Evolutionary conservation across 2,329 filamentous ascomycete genomes (phyloP).

Genomic region (Nannizziopsis barbatae): DNA sequence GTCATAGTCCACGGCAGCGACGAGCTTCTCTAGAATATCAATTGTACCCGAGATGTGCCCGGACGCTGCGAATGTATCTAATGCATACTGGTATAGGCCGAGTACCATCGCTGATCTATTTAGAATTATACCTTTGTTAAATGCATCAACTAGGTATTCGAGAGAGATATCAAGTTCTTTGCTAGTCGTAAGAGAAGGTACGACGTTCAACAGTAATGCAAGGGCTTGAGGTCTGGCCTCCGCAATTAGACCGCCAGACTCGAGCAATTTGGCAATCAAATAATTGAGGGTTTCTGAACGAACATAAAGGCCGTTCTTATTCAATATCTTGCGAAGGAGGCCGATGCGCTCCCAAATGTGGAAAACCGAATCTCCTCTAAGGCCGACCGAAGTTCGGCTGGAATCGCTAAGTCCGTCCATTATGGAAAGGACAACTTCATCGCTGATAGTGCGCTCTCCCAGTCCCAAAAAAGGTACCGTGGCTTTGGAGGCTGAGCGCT

Average conservation of each 20-base stretch:
- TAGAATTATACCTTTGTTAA: neutral
- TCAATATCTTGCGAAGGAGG: constrained; percentile 27
- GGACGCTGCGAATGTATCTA: constrained; percentile 14
- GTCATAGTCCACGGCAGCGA: constrained; percentile 8
- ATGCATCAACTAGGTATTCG: neutral
- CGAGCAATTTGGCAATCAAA: constrained; percentile 40
- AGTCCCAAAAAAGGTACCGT: constrained; percentile 31
- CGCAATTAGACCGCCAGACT: constrained; percentile 38
- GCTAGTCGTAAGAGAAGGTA: constrained; percentile 2
- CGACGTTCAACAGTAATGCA: constrained; percentile 29
- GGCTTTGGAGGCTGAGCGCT: constrained; percentile 14
- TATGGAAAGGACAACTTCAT: constrained; percentile 47
- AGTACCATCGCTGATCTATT: constrained; percentile 12
- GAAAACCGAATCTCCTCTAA: constrained; percentile 24
- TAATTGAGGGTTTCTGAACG: constrained; percentile 27
- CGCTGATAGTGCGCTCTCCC: constrained; percentile 42
- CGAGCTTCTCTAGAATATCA: constrained; percentile 13
- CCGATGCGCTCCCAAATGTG: constrained; percentile 30
- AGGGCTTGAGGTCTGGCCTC: constrained; percentile 37
- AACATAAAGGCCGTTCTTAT: constrained; percentile 19
- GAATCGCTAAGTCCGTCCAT: constrained; percentile 42
- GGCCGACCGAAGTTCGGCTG: constrained; percentile 32
- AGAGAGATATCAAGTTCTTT: constrained; percentile 1
- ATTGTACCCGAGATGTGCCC: constrained; percentile 13
- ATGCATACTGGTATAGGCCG: constrained; percentile 15